Base-by-base conservation (phyloP, 2,329 filamentous ascomycete genomes). In the Sphaerostilbella broomeana region DNA sequence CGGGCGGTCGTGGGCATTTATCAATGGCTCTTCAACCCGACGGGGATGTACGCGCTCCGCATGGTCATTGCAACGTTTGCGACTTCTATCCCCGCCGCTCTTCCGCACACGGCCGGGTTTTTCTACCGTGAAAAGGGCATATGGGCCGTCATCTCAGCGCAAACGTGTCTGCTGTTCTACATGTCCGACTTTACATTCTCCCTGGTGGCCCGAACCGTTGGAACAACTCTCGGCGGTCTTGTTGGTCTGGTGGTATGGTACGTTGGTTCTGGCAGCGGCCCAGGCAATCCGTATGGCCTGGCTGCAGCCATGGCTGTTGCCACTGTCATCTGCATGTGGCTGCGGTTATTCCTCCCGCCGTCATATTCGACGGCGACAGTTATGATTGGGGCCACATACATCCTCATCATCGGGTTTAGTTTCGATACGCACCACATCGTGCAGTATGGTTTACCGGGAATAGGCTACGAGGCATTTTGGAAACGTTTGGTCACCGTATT, bases 41-140 rank as follows among this genome's bases (percentile, higher is more conserved):
- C 62, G 1, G 69, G 69, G 1, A 57, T 71, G 48, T 72, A 65
- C 39, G 68, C 67, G 0, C 38, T 73, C 8, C 64, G 70, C 3
- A 63, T 72, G 56, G 67, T 73, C 0, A 45, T 64, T 6, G 64
- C 70, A 0, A 72, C 70, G 0, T 53, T 73, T 9, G 68, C 63
- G 0, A 52, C 62, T 1, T 51, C 55, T 0, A 63, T 74, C 4
- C 65, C 69, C 0, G 60, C 64, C 0, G 57, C 59, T 0, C 55
- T 74, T 4, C 64, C 67, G 0, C 49, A 53, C 18, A 61, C 60
- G 1, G 63, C 70, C 0, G 69, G 66, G 2, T 74, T 75, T 48
- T 73, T 64, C 45, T 73, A 71, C 35, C 61, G 69, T 3, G 63
- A 73, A 40, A 72, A 70, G 47, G 69, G 71, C 0, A 55, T 75